These are phyloP conservation scores for Cicer bijugum DNA, from an alignment of 306 rosid species.

Conservation along the genomic window DNA sequence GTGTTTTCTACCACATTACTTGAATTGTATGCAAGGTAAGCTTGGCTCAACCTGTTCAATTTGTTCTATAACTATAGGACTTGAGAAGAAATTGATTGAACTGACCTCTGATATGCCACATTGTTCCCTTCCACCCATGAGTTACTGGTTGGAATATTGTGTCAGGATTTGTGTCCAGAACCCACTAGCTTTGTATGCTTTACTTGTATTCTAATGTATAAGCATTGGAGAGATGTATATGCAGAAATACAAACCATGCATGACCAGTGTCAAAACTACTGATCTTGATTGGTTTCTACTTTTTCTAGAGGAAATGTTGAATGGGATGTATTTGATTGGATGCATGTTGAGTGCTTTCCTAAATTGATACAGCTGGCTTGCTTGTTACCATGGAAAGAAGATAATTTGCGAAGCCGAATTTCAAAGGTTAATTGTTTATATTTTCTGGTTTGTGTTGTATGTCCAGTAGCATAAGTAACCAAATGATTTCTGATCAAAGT, in stretches of 20 bases:
- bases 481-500: constrained; percentile 42
- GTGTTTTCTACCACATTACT: constrained; percentile 68
- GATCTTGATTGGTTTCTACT: constrained; percentile 43
- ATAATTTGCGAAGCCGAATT: constrained; percentile 73
- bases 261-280: constrained; percentile 22
- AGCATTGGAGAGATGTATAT: constrained; percentile 13
- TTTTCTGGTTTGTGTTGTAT: constrained; percentile 27
- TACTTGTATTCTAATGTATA: constrained; percentile 1
- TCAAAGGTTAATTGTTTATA: constrained; percentile 62
- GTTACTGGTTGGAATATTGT: constrained; percentile 6
- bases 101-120: constrained; percentile 22
- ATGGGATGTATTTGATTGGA: constrained; percentile 93
- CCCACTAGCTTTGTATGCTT: constrained; percentile 8
- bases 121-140: constrained; percentile 17
- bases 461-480: constrained; percentile 37
- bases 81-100: constrained; percentile 42
- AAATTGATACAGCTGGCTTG: constrained; percentile 79
- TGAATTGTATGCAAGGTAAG: constrained; percentile 81
- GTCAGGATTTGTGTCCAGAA: constrained; percentile 30
- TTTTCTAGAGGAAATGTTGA: constrained; percentile 67
- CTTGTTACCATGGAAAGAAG: constrained; percentile 88
- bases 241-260: background rate
- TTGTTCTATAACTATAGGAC: constrained; percentile 28
- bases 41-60: constrained; percentile 24
- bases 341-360: constrained; percentile 90